Conservation (phyloP, 495 filamentous ascomycete species). For the Neurospora africana region DNA sequence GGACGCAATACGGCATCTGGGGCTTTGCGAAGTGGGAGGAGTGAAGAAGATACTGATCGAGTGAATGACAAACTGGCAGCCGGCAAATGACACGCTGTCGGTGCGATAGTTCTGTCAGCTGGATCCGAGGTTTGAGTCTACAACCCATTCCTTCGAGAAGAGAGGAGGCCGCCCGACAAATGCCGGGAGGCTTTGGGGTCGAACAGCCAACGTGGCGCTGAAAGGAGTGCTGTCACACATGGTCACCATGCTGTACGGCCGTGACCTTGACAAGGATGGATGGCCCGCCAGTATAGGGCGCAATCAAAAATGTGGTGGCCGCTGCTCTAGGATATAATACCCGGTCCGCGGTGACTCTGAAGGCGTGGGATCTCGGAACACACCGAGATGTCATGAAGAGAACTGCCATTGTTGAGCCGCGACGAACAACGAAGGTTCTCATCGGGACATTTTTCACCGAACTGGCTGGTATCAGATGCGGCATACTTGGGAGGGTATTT, state of each 20-base stretch:
- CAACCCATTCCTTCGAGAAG: not conserved
- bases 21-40: conserved; percentile 75
- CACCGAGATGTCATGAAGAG: not conserved
- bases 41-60: conserved; percentile 86
- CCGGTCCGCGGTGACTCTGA: not conserved
- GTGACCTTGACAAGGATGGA: not conserved
- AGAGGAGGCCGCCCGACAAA: not conserved
- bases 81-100: not conserved
- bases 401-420: not conserved
- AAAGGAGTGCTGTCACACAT: not conserved
- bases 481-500: not conserved
- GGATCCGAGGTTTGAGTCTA: not conserved
- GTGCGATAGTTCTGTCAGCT: not conserved
- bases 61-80: conserved; percentile 32
- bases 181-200: not conserved
- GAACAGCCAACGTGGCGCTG: not conserved
- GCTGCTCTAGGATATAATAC: not conserved
- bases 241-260: not conserved
- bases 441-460: not conserved
- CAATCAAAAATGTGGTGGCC: not conserved
- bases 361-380: not conserved
- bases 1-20: conserved; percentile 64
- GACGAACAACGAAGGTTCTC: not conserved
- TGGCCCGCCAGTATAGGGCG: not conserved
- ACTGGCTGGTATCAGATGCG: not conserved